Percentiles rank a stretch among this genome's conserved stretches.
phyloP scores from a whole-genome alignment of 192 early-diverging fungal species.

The Coemansia interrupta region DNA sequence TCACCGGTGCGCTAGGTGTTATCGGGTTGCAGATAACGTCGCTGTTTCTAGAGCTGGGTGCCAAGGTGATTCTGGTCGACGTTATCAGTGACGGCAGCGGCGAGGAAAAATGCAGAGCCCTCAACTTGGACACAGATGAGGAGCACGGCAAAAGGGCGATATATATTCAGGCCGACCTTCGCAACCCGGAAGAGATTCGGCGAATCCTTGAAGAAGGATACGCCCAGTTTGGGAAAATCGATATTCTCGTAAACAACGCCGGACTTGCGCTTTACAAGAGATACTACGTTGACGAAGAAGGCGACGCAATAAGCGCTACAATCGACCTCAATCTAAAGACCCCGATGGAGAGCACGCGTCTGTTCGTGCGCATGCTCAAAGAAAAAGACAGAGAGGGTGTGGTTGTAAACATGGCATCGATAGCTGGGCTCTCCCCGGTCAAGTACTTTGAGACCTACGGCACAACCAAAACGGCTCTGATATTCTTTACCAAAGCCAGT shows the following conservation, averaged over 20 bases:
- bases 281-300: conserved; percentile 10
- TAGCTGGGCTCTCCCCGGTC: conserved; percentile 14
- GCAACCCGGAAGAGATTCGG: conserved; percentile 12
- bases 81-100: conserved; percentile 8
- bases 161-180: conserved; percentile 15
- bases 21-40: conserved; percentile 15
- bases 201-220: conserved; percentile 15
- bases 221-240: conserved; percentile 23
- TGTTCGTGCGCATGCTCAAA: conserved; percentile 19
- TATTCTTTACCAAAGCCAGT: conserved; percentile 26
- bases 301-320: conserved; percentile 4
- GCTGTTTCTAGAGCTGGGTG: conserved; percentile 8
- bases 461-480: conserved; percentile 23
- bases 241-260: conserved; percentile 48
- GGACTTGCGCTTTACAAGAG: conserved; percentile 20
- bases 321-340: conserved; percentile 21
- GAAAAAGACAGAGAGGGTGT: conserved; percentile 4
- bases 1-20: conserved; percentile 24
- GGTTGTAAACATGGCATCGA: conserved; percentile 23
- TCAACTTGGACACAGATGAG: neutral
- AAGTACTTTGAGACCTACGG: conserved; percentile 21
- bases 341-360: conserved; percentile 16
- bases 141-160: conserved; percentile 1
- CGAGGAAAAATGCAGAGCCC: conserved; percentile 1
- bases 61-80: conserved; percentile 20